phyloP scores from a whole-genome alignment of 176 grass and related monocot species.

The Paspalum notatum region DNA sequence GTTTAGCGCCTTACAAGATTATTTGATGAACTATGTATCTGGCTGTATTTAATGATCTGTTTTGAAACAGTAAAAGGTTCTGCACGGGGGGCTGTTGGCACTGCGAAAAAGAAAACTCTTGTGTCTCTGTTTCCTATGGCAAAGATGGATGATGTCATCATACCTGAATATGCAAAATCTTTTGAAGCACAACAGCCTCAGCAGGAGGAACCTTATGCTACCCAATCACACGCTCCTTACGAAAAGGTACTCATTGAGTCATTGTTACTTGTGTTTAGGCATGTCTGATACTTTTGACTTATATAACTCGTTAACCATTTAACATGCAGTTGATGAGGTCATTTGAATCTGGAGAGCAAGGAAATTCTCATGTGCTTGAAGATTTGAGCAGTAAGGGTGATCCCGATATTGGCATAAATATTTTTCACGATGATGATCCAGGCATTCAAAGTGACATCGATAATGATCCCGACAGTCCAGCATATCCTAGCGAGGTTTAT shows the following conservation, averaged over 20 bases:
- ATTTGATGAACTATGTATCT: conserved; percentile 32
- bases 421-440: conserved; percentile 48
- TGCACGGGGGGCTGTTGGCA: conserved; percentile 44
- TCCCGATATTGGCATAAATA: conserved; percentile 46
- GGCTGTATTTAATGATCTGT: conserved; percentile 42
- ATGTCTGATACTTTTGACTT: conserved; percentile 3
- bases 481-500: conserved; percentile 52
- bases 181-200: conserved; percentile 63
- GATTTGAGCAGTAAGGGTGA: conserved; percentile 52
- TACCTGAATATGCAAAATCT: conserved; percentile 49
- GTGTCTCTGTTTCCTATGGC: conserved; percentile 82
- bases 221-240: conserved; percentile 59
- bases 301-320: neutral
- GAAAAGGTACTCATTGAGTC: conserved; percentile 65
- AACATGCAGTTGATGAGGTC: conserved; percentile 79
- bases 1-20: conserved; percentile 29
- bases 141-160: conserved; percentile 61
- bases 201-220: conserved; percentile 54
- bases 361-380: conserved; percentile 39
- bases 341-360: conserved; percentile 65
- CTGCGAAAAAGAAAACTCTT: conserved; percentile 47
- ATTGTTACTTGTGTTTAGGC: conserved; percentile 15
- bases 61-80: conserved; percentile 71
- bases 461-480: conserved; percentile 49
- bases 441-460: conserved; percentile 51